Evolutionary conservation across 208 protist species (phyloP).

Genomic region (Phytomonas sp.): DNA sequence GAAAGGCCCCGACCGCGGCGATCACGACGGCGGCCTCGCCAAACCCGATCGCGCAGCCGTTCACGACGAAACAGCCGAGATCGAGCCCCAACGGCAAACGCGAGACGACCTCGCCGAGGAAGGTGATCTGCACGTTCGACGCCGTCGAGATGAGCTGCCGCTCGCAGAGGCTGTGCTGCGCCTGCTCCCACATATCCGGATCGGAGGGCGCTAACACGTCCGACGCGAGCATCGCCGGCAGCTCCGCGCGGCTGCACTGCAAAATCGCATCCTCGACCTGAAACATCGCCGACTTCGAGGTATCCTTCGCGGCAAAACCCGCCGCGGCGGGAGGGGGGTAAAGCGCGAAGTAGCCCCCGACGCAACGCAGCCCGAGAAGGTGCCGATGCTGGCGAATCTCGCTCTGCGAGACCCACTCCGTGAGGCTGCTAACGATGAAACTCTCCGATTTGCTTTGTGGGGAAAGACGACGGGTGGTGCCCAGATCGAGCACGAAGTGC

Average conservation of each 20-base stretch:
- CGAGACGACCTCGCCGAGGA: conserved; percentile 70
- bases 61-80: conserved; percentile 63
- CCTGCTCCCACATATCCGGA: conserved; percentile 49
- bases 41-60: conserved; percentile 67
- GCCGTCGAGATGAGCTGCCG: conserved; percentile 59
- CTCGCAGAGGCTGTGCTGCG: conserved; percentile 61
- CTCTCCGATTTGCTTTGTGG: conserved; percentile 57
- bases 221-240: conserved; percentile 36
- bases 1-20: conserved; percentile 51
- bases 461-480: conserved; percentile 46
- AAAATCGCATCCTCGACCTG: conserved; percentile 69
- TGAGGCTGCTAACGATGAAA: conserved; percentile 52
- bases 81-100: conserved; percentile 59
- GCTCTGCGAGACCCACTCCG: conserved; percentile 63
- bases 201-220: conserved; percentile 35
- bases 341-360: conserved; percentile 69
- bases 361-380: conserved; percentile 21
- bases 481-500: conserved; percentile 75
- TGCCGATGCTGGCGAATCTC: conserved; percentile 55
- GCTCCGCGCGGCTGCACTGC: conserved; percentile 53
- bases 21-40: conserved; percentile 58
- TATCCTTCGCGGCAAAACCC: conserved; percentile 31
- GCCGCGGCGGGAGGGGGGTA: conserved; percentile 45
- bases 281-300: conserved; percentile 27
- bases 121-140: conserved; percentile 50